Percentiles rank a stretch among this genome's conserved stretches.
Evolutionary conservation across 176 grass and related monocot species (phyloP).

Genomic region (Carex myosuroides): DNA sequence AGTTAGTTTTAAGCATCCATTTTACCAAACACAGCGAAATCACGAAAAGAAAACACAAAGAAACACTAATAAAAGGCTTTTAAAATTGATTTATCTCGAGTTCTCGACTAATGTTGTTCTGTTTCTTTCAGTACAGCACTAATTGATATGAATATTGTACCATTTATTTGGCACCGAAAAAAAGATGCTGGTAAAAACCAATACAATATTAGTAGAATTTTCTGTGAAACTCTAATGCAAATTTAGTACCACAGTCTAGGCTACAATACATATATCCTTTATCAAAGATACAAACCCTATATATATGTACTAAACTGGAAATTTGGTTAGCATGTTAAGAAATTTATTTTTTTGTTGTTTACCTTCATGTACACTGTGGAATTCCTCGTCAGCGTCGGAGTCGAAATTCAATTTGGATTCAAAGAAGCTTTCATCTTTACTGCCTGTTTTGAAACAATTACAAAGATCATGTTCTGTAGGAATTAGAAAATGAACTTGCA

Average conservation of each 20-base stretch:
- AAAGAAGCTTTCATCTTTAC: slow-evolving; percentile 75
- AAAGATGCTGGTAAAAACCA: not conserved
- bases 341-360: not conserved
- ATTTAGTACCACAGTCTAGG: not conserved
- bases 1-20: not conserved
- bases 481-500: not conserved
- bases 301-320: not conserved
- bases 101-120: not conserved
- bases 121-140: not conserved
- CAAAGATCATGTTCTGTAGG: no score
- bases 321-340: not conserved
- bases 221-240: not conserved
- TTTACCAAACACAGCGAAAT: not conserved
- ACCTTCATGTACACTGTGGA: slow-evolving; percentile 82
- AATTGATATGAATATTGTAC: not conserved
- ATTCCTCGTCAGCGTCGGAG: slow-evolving; percentile 78
- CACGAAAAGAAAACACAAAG: not conserved
- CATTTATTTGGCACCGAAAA: not conserved
- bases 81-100: not conserved
- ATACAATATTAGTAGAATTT: not conserved
- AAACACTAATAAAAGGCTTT: not conserved
- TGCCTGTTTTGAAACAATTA: slow-evolving; percentile 32
- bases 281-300: not conserved
- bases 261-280: no score
- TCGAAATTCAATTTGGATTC: slow-evolving; percentile 60